These are phyloP conservation scores for Entelexis paramagnoliae DNA, from an alignment of 1,139 yeast genomes.

Conservation along the genomic window DNA sequence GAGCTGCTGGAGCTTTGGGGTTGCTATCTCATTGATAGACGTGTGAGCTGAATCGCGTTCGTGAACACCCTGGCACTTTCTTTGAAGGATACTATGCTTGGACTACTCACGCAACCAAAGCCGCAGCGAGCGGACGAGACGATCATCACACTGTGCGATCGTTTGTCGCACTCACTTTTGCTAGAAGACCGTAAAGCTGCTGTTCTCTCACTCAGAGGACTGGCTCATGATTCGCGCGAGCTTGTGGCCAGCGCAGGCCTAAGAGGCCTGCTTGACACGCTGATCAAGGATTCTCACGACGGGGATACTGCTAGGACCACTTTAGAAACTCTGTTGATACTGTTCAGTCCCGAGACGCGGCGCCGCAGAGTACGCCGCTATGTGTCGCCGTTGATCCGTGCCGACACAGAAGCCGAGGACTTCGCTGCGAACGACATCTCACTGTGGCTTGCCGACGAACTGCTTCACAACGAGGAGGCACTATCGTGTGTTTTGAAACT, in stretches of 20 bases:
- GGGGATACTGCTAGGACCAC: slow-evolving; percentile 68
- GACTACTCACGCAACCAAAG: slow-evolving; percentile 39
- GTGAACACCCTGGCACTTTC: not conserved
- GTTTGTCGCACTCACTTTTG: slow-evolving; percentile 72
- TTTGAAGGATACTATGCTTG: slow-evolving; percentile 15
- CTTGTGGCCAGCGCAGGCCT: slow-evolving; percentile 82
- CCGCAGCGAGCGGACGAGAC: slow-evolving; percentile 70
- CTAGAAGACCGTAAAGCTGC: slow-evolving; percentile 88
- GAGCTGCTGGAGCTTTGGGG: not conserved
- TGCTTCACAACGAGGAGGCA: slow-evolving; percentile 55
- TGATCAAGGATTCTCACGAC: slow-evolving; percentile 57
- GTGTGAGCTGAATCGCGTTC: not conserved
- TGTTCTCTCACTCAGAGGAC: slow-evolving; percentile 77
- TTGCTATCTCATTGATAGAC: too few species aligned
- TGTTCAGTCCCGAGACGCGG: slow-evolving; percentile 37
- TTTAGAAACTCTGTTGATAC: slow-evolving; percentile 70
- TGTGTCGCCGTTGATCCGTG: slow-evolving; percentile 58
- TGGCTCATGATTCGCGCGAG: slow-evolving; percentile 82
- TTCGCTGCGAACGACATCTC: slow-evolving; percentile 53
- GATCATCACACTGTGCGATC: slow-evolving; percentile 77
- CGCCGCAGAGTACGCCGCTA: slow-evolving; percentile 38
- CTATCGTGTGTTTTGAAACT: slow-evolving; percentile 51
- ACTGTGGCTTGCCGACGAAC: slow-evolving; percentile 89
- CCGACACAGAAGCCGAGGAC: slow-evolving; percentile 18
- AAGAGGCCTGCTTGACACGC: slow-evolving; percentile 58